phyloP scores from a whole-genome alignment of 306 rosid genomes.

The Potentilla sterilis region DNA sequence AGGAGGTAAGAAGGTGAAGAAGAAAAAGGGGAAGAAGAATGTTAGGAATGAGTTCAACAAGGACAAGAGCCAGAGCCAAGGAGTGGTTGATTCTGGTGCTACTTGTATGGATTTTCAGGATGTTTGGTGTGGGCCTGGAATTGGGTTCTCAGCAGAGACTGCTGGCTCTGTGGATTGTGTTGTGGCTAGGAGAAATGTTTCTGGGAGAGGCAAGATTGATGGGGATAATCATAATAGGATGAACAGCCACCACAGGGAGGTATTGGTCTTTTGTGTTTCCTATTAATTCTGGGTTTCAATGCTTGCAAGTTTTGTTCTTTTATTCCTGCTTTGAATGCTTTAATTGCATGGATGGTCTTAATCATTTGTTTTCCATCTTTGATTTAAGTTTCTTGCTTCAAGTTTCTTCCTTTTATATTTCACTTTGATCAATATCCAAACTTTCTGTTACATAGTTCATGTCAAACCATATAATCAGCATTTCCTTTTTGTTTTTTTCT shows the following conservation, averaged over 20 bases:
- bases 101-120: conserved; percentile 72
- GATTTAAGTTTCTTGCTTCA: neutral
- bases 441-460: neutral
- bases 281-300: neutral
- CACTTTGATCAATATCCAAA: neutral
- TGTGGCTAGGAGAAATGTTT: conserved; percentile 62
- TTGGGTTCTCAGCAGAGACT: conserved; percentile 69
- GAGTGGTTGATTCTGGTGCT: conserved; percentile 37
- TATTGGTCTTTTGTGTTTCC: too few species aligned
- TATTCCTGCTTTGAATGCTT: neutral
- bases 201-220: conserved; percentile 77
- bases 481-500: neutral
- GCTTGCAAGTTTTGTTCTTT: neutral
- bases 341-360: neutral
- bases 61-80: conserved; percentile 30
- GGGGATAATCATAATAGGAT: conserved; percentile 40
- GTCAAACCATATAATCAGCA: neutral
- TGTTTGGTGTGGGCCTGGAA: conserved; percentile 98
- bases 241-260: conserved; percentile 63
- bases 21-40: conserved; percentile 42
- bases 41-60: conserved; percentile 15
- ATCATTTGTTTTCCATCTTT: neutral
- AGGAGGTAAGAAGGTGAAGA: conserved; percentile 54
- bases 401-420: neutral
- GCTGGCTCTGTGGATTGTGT: conserved; percentile 78